Evolutionary conservation across 176 grass and related monocot genomes (phyloP).

Genomic region (Triticum dicoccoides): DNA sequence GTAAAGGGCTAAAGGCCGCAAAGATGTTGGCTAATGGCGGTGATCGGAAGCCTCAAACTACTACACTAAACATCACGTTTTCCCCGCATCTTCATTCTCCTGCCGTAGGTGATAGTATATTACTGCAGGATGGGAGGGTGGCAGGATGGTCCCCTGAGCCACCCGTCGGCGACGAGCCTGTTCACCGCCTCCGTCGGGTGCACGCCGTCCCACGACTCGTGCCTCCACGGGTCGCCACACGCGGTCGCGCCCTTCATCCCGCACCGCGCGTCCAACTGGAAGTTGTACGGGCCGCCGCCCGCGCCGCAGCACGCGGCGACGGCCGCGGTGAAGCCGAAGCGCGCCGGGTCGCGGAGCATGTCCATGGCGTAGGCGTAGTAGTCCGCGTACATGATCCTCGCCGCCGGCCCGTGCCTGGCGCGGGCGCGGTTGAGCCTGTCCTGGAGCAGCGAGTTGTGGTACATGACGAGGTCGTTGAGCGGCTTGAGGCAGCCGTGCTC

Average conservation of each 20-base stretch:
- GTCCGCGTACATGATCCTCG: conserved; percentile 59
- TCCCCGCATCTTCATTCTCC: too few relatives aligned
- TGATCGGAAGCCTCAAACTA: too few relatives aligned
- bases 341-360: conserved; percentile 33
- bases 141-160: conserved; percentile 35
- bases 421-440: neutral
- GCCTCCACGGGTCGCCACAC: conserved; percentile 4
- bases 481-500: conserved; percentile 31
- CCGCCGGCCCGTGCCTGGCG: neutral
- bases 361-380: conserved; percentile 26
- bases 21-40: too few relatives aligned
- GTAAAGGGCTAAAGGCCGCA: too few relatives aligned
- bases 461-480: conserved; percentile 16
- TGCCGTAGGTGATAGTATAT: neutral
- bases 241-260: conserved; percentile 31
- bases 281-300: conserved; percentile 20
- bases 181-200: conserved; percentile 38
- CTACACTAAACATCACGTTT: too few relatives aligned
- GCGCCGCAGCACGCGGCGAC: conserved; percentile 32
- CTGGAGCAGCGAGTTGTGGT: conserved; percentile 44
- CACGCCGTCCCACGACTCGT: conserved; percentile 37
- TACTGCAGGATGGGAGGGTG: conserved; percentile 2
- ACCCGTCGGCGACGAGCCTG: neutral
- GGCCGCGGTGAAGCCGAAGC: conserved; percentile 11
- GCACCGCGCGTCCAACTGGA: conserved; percentile 27